phyloP scores from a whole-genome alignment of 2,329 filamentous ascomycete species.

The Colletotrichum paranaense region DNA sequence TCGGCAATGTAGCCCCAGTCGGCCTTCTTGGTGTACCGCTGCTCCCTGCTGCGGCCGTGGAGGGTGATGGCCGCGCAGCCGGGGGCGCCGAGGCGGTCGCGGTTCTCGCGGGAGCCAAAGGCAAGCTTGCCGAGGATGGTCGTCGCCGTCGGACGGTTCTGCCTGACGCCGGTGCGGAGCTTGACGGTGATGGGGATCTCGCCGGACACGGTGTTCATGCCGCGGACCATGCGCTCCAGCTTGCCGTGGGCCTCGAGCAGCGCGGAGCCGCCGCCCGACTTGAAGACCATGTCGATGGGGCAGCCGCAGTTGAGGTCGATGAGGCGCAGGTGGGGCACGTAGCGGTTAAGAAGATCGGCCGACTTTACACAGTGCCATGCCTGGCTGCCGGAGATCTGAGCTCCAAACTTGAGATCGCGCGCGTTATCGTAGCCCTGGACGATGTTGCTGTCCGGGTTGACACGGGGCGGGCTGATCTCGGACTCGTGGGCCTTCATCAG shows the following conservation, averaged over 20 bases:
- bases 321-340: conserved; percentile 85
- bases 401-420: conserved; percentile 88
- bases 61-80: conserved; percentile 96
- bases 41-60: conserved; percentile 92
- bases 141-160: conserved; percentile 80
- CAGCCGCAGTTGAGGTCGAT: conserved; percentile 98
- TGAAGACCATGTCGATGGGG: conserved; percentile 93
- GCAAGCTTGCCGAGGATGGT: conserved; percentile 86
- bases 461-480: conserved; percentile 79
- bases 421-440: conserved; percentile 84
- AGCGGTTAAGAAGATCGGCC: conserved; percentile 80
- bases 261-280: conserved; percentile 88
- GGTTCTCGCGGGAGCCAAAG: conserved; percentile 80
- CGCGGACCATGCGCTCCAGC: conserved; percentile 92
- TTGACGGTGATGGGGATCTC: conserved; percentile 95
- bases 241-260: conserved; percentile 90
- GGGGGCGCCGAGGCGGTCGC: conserved; percentile 76
- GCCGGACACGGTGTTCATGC: conserved; percentile 94
- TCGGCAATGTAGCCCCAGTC: conserved; percentile 96
- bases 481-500: conserved; percentile 91
- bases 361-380: conserved; percentile 92
- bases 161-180: conserved; percentile 90
- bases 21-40: conserved; percentile 91
- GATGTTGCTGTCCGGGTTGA: conserved; percentile 65
- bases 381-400: conserved; percentile 92